Evolutionary conservation across 148 eudicot species (phyloP).

Genomic region (Chenopodium berlandieri): DNA sequence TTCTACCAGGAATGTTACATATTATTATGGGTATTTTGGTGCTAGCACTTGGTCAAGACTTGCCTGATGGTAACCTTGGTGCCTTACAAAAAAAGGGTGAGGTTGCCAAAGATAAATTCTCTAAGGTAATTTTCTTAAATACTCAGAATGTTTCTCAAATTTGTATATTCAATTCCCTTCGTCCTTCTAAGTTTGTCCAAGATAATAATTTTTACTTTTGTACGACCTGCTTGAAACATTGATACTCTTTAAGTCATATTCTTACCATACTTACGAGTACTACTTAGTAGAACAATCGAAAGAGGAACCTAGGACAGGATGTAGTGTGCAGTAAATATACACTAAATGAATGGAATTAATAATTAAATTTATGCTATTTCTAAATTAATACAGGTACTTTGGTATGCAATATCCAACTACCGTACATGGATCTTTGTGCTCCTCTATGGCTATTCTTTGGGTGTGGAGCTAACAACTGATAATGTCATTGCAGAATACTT

Average conservation of each 20-base stretch:
- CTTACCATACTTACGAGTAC: no score
- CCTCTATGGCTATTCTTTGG: constrained; percentile 56
- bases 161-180: no score
- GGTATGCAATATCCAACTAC: constrained; percentile 57
- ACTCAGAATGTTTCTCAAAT: background rate
- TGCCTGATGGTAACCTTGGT: constrained; percentile 55
- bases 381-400: constrained; percentile 34
- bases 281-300: no score
- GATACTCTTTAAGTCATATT: no score
- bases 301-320: no score
- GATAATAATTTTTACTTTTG: no score
- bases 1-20: constrained; percentile 47
- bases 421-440: constrained; percentile 61
- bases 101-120: constrained; percentile 35
- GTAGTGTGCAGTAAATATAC: no score
- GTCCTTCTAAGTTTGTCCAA: no score
- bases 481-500: constrained; percentile 65
- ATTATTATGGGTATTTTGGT: constrained; percentile 44
- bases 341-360: no score
- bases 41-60: constrained; percentile 49
- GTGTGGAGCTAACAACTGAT: constrained; percentile 56
- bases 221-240: no score
- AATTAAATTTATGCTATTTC: no score
- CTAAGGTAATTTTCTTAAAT: constrained; percentile 29
- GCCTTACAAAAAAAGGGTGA: constrained; percentile 42